Conservation (phyloP, 331 rosid genomes). For the Spiraea crenata region DNA sequence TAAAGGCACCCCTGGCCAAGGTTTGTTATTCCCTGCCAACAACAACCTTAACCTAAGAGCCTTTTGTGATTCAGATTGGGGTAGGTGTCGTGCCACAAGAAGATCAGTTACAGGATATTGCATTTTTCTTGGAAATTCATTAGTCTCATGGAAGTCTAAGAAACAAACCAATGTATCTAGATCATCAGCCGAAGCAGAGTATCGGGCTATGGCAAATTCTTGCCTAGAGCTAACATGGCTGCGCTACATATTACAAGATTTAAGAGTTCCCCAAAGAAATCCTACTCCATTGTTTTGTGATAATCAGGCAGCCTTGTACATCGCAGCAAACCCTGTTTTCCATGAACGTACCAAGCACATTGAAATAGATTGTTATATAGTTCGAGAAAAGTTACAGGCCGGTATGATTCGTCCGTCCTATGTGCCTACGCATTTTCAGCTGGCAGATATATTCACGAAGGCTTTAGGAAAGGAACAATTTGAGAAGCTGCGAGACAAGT, state of each 20-base stretch:
- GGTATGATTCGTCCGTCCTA: no score
- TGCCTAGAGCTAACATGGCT: constrained; percentile 22
- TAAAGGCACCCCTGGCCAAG: constrained; percentile 7
- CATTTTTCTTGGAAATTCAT: not conserved
- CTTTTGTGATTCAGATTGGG: constrained; percentile 1
- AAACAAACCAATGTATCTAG: constrained; percentile 12
- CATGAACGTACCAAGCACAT: no score
- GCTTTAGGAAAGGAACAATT: no score
- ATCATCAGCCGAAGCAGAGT: not conserved
- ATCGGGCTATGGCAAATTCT: constrained; percentile 10
- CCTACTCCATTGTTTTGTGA: constrained; percentile 8
- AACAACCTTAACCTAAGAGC: not conserved
- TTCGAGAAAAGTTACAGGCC: no score
- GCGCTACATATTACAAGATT: constrained; percentile 1
- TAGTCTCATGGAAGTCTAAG: constrained; percentile 1
- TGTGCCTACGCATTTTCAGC: no score
- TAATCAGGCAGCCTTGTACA: not conserved
- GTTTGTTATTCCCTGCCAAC: not conserved
- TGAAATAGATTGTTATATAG: no score
- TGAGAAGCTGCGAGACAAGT: no score
- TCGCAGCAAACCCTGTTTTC: no score
- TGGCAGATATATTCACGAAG: no score
- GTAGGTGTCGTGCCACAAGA: not conserved
- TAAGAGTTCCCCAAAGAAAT: not conserved
- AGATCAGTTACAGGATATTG: not conserved